phyloP scores from a whole-genome alignment of 2,329 filamentous ascomycete species.

The Alternaria sp. region DNA sequence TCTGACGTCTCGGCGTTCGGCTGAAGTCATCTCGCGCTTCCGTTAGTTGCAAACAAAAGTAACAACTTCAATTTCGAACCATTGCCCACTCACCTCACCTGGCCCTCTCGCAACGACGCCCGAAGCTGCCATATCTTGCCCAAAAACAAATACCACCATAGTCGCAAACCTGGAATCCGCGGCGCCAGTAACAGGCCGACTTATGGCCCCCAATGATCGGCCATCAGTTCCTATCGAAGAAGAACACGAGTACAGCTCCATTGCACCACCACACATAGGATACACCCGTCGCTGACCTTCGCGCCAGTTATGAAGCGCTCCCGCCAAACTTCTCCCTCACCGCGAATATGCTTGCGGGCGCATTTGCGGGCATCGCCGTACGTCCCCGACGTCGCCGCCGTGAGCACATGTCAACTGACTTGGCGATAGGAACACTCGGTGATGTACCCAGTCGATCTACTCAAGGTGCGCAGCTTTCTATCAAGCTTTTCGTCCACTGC shows the following conservation, averaged over 20 bases:
- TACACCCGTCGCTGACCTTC: constrained; percentile 33
- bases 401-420: constrained; percentile 31
- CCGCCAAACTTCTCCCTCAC: constrained; percentile 92
- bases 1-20: constrained; percentile 41
- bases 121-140: constrained; percentile 13
- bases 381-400: constrained; percentile 44
- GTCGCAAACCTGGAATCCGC: constrained; percentile 49
- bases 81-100: constrained; percentile 22
- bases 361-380: constrained; percentile 96
- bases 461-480: constrained; percentile 74
- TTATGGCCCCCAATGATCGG: constrained; percentile 54
- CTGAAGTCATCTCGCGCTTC: constrained; percentile 33
- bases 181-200: constrained; percentile 46
- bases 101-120: constrained; percentile 18
- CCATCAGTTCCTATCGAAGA: constrained; percentile 48
- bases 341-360: constrained; percentile 95
- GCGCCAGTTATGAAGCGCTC: constrained; percentile 82
- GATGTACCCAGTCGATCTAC: constrained; percentile 98
- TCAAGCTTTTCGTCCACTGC: neutral
- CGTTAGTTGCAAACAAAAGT: constrained; percentile 43
- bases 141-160: constrained; percentile 13
- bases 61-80: constrained; percentile 28
- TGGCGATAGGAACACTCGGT: constrained; percentile 86
- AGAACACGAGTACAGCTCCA: constrained; percentile 52
- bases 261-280: constrained; percentile 6